A percentile compares a stretch with the other conserved stretches of the same genome.
phyloP scores from a whole-genome alignment of 2,329 filamentous ascomycete genomes.

The Penicillium sp. region DNA sequence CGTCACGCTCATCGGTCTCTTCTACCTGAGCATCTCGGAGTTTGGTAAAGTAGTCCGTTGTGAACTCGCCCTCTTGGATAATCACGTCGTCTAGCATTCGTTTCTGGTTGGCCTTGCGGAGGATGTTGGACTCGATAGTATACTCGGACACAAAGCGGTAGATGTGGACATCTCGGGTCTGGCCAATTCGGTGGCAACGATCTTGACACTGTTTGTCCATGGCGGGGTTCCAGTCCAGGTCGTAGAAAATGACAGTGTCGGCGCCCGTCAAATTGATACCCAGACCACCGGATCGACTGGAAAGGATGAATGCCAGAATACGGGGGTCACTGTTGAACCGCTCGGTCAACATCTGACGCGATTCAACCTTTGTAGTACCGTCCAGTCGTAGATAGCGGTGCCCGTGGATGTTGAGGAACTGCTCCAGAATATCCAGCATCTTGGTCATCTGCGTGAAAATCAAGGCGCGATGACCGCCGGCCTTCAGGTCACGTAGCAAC shows the following conservation, averaged over 20 bases:
- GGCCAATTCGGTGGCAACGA: conserved; percentile 92
- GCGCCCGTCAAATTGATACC: conserved; percentile 97
- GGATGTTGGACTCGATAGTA: conserved; percentile 96
- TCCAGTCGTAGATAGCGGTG: conserved; percentile 96
- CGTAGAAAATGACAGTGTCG: conserved; percentile 98
- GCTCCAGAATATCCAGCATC: conserved; percentile 93
- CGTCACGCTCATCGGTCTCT: conserved; percentile 59
- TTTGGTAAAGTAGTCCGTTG: conserved; percentile 91
- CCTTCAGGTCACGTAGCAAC: conserved; percentile 80
- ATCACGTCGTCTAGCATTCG: conserved; percentile 97
- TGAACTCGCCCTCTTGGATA: conserved; percentile 97
- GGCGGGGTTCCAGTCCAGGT: conserved; percentile 98
- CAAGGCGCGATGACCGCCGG: conserved; percentile 85
- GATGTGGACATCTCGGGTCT: conserved; percentile 96
- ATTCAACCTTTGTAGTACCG: conserved; percentile 93
- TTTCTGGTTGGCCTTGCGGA: conserved; percentile 96
- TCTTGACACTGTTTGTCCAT: conserved; percentile 99
- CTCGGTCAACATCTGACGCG: conserved; percentile 91
- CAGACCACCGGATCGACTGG: conserved; percentile 87
- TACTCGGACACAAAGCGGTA: conserved; percentile 91
- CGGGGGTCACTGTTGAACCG: conserved; percentile 93
- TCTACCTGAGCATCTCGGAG: conserved; percentile 69
- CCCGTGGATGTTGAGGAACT: conserved; percentile 96
- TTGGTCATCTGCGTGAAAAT: conserved; percentile 99
- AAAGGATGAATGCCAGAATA: conserved; percentile 93